phyloP scores from a whole-genome alignment of 768 basidiomycete species.

The Podaxis pistillaris region DNA sequence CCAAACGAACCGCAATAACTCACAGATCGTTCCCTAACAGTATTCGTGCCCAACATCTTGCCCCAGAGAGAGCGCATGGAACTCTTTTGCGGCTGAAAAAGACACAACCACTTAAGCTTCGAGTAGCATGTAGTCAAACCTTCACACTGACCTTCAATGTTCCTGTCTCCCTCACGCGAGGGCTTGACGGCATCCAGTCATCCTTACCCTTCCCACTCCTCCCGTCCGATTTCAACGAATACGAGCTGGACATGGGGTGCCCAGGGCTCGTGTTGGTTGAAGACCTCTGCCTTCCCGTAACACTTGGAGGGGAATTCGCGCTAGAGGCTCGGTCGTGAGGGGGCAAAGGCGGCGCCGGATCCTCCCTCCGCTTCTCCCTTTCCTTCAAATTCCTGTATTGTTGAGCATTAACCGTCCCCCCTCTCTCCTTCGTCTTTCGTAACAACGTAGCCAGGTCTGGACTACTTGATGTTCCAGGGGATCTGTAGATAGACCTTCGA shows the following conservation, averaged over 20 bases:
- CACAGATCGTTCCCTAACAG: slow-evolving; percentile 70
- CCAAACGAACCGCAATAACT: slow-evolving; percentile 21
- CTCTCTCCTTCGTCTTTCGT: slow-evolving; percentile 76
- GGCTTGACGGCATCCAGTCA: slow-evolving; percentile 11
- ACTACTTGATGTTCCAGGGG: slow-evolving; percentile 85
- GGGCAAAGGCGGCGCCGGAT: slow-evolving; percentile 43
- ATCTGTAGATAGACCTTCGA: slow-evolving; percentile 83
- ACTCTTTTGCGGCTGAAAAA: slow-evolving; percentile 46
- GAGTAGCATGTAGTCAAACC: background rate
- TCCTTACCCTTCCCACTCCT: background rate
- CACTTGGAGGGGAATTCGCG: slow-evolving; percentile 11
- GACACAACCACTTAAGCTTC: background rate
- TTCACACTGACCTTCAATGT: slow-evolving; percentile 45
- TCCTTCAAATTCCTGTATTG: slow-evolving; percentile 29
- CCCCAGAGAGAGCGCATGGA: slow-evolving; percentile 77
- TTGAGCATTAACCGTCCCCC: slow-evolving; percentile 36
- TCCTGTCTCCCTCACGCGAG: slow-evolving; percentile 20
- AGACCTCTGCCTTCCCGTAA: slow-evolving; percentile 2
- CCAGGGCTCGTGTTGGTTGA: background rate
- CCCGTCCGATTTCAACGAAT: background rate
- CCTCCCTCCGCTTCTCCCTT: slow-evolving; percentile 29
- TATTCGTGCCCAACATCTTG: slow-evolving; percentile 70
- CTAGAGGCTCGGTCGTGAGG: slow-evolving; percentile 27
- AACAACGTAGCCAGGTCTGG: slow-evolving; percentile 89
- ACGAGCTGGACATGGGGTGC: background rate